Conservation (phyloP, 2,329 filamentous ascomycete species). For the Spiromastix sp. region DNA sequence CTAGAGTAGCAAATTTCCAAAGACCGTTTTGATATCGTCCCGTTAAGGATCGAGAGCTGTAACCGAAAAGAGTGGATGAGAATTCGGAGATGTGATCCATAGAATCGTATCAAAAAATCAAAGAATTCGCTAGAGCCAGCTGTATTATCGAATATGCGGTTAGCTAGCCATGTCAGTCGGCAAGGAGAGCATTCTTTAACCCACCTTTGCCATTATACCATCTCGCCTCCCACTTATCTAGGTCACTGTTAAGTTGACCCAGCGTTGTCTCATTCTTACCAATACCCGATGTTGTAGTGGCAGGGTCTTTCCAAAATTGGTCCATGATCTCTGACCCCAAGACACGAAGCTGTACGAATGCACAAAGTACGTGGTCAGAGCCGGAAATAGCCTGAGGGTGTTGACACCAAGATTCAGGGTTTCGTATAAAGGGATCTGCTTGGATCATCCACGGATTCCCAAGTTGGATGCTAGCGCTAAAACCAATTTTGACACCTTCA, state of each 20-base stretch:
- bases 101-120: slow-evolving; percentile 29
- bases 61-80: slow-evolving; percentile 28
- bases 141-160: background rate
- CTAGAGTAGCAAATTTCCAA: slow-evolving; percentile 15
- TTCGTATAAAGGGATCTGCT: slow-evolving; percentile 26
- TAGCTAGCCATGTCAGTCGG: no score
- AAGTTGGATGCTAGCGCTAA: slow-evolving; percentile 31
- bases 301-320: slow-evolving; percentile 14
- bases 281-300: slow-evolving; percentile 9
- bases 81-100: slow-evolving; percentile 29
- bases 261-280: slow-evolving; percentile 12
- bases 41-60: slow-evolving; percentile 20
- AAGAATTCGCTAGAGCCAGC: slow-evolving; percentile 20
- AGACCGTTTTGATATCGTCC: slow-evolving; percentile 14
- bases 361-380: slow-evolving; percentile 25
- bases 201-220: slow-evolving; percentile 9
- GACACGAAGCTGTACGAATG: slow-evolving; percentile 27
- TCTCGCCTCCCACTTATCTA: slow-evolving; percentile 13
- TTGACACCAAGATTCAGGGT: slow-evolving; percentile 26
- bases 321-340: slow-evolving; percentile 27
- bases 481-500: no score
- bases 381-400: slow-evolving; percentile 19
- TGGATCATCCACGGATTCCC: slow-evolving; percentile 36
- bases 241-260: slow-evolving; percentile 11
- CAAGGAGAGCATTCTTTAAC: background rate